phyloP scores from a whole-genome alignment of 2,329 filamentous ascomycete genomes.

The Drechslera avenae region DNA sequence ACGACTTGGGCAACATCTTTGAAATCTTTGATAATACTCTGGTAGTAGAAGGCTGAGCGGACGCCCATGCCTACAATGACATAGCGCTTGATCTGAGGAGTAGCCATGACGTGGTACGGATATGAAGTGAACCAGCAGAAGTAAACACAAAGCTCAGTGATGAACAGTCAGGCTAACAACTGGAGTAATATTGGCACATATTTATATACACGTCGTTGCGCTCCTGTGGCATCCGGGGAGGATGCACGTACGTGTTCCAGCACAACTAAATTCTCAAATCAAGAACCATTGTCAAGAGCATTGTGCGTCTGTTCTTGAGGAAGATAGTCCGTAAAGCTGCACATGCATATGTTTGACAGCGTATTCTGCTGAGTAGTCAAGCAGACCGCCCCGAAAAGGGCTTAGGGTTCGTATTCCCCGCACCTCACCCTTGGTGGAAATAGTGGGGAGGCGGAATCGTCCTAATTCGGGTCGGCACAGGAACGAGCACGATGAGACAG shows the following conservation, averaged over 20 bases:
- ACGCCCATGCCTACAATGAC: conserved; percentile 64
- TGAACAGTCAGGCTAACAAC: neutral
- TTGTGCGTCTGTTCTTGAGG: neutral
- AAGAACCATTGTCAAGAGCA: neutral
- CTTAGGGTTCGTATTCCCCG: neutral
- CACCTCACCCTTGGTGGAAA: neutral
- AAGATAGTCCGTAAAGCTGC: neutral
- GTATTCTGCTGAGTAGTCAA: neutral
- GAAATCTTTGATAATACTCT: conserved; percentile 61
- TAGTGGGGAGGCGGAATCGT: conserved; percentile 1
- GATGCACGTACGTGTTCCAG: neutral
- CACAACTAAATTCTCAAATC: neutral
- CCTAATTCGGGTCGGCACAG: conserved; percentile 5
- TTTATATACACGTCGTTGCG: neutral
- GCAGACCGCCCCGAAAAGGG: conserved; percentile 3
- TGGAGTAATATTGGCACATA: neutral
- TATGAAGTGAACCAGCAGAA: neutral
- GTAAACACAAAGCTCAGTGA: neutral
- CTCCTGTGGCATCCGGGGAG: neutral
- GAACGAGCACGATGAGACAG: neutral
- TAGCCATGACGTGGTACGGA: neutral
- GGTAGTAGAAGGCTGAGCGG: conserved; percentile 67
- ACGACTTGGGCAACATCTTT: conserved; percentile 58
- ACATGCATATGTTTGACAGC: neutral
- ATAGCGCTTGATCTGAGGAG: conserved; percentile 44